Evolutionary conservation across 345 rosid species (phyloP).

Genomic region (Salix udensis): DNA sequence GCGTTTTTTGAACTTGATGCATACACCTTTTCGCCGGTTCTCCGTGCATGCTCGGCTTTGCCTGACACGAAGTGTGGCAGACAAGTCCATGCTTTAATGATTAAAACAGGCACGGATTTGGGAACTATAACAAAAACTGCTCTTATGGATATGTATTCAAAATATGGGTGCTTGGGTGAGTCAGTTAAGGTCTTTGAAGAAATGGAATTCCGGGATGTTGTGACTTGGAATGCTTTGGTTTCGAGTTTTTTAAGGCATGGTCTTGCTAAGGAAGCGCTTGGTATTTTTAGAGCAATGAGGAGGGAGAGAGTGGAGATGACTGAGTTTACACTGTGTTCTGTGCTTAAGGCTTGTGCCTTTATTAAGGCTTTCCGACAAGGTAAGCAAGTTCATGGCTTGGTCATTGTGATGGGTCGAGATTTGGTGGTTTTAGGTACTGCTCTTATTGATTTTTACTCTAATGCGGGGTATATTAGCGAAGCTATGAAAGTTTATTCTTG

Average conservation of each 20-base stretch:
- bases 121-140: slow-evolving; percentile 67
- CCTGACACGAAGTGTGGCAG: slow-evolving; percentile 45
- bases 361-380: slow-evolving; percentile 54
- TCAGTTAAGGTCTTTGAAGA: slow-evolving; percentile 52
- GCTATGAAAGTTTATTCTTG: slow-evolving; percentile 53
- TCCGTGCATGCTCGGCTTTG: slow-evolving; percentile 54
- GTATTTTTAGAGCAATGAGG: slow-evolving; percentile 52
- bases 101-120: slow-evolving; percentile 48
- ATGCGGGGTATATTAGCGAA: slow-evolving; percentile 40
- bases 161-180: slow-evolving; percentile 42
- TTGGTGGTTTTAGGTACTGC: slow-evolving; percentile 69
- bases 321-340: slow-evolving; percentile 66
- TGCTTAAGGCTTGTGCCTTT: slow-evolving; percentile 60
- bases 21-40: slow-evolving; percentile 65
- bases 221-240: slow-evolving; percentile 72
- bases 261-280: slow-evolving; percentile 49
- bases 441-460: slow-evolving; percentile 62
- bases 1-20: slow-evolving; percentile 40
- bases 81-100: slow-evolving; percentile 70
- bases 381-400: slow-evolving; percentile 69
- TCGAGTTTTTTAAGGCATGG: slow-evolving; percentile 56
- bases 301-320: slow-evolving; percentile 44
- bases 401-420: slow-evolving; percentile 63
- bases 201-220: slow-evolving; percentile 52
- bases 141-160: slow-evolving; percentile 65